These are phyloP conservation scores for Fusarium ambrosium DNA, from an alignment of 2,329 filamentous ascomycete genomes.

Conservation along the genomic window DNA sequence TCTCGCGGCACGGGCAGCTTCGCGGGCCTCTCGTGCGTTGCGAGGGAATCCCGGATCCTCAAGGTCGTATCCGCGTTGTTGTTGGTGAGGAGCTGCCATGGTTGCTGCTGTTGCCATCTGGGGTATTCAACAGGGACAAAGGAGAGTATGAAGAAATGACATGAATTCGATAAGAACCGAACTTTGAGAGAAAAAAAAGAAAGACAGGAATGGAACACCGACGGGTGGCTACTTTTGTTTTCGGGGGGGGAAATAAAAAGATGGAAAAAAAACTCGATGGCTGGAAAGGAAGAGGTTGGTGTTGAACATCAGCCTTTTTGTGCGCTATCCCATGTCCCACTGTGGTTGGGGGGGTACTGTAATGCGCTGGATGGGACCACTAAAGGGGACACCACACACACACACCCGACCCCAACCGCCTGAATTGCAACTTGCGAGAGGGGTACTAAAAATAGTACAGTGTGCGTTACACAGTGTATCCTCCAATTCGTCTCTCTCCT, in stretches of 20 bases:
- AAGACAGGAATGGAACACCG: neutral
- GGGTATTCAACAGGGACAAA: conserved; percentile 5
- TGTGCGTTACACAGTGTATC: conserved; percentile 17
- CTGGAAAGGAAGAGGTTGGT: conserved; percentile 41
- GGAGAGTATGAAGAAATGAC: neutral
- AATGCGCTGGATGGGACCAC: neutral
- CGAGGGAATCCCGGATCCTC: conserved; percentile 41
- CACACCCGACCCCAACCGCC: neutral
- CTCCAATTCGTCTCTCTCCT: neutral
- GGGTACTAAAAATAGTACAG: conserved; percentile 11
- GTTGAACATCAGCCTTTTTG: conserved; percentile 7
- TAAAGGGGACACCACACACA: neutral
- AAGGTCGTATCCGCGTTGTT: conserved; percentile 25
- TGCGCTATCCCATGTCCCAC: neutral
- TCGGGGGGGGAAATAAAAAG: conserved; percentile 9
- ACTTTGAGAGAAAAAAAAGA: neutral
- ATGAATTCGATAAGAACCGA: neutral
- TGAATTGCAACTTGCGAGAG: neutral
- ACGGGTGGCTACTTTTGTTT: conserved; percentile 25
- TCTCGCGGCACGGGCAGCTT: conserved; percentile 41
- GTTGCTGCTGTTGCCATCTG: conserved; percentile 30
- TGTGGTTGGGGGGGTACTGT: neutral
- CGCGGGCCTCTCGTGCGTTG: conserved; percentile 44
- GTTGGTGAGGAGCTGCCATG: conserved; percentile 36
- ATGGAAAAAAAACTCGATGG: conserved; percentile 25